A percentile compares a stretch with the other conserved stretches of the same genome.
phyloP scores from a whole-genome alignment of 192 early-diverging fungal genomes.

The Dimargaris verticillata region DNA sequence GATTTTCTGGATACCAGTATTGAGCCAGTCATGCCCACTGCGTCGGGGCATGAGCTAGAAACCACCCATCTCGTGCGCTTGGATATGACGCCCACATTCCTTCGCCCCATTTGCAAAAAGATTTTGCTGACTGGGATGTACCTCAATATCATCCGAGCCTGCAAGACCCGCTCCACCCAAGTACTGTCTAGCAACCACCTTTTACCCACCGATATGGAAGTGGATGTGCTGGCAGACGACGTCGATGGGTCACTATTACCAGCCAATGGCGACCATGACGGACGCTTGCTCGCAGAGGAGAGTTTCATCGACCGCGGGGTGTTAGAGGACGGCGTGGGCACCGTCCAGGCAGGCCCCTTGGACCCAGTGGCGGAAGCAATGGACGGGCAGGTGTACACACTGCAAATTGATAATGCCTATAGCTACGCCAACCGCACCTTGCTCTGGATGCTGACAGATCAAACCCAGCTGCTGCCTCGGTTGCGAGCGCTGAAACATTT shows the following conservation, averaged over 20 bases:
- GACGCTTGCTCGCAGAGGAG: slow-evolving; percentile 9
- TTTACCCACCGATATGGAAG: not conserved
- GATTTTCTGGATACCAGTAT: not conserved
- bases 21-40: not conserved
- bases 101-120: slow-evolving; percentile 57
- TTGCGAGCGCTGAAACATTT: slow-evolving; percentile 83
- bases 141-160: slow-evolving; percentile 81
- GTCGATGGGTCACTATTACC: not conserved
- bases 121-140: slow-evolving; percentile 88
- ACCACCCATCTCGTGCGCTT: not conserved
- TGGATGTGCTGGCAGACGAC: not conserved
- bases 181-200: not conserved
- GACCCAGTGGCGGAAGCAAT: slow-evolving; percentile 4
- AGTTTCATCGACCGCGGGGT: slow-evolving; percentile 2
- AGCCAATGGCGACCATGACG: not conserved
- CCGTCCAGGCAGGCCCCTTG: not conserved
- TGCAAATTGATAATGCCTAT: slow-evolving; percentile 75
- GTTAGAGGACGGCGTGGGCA: slow-evolving; percentile 1
- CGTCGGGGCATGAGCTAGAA: not conserved
- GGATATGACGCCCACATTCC: slow-evolving; percentile 48
- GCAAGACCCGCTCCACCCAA: slow-evolving; percentile 27
- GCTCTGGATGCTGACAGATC: slow-evolving; percentile 59
- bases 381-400: slow-evolving; percentile 22
- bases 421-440: slow-evolving; percentile 74
- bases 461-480: slow-evolving; percentile 56